These are phyloP conservation scores for Ensete glaucum DNA, from an alignment of 176 grass and related monocot species.

Conservation along the genomic window DNA sequence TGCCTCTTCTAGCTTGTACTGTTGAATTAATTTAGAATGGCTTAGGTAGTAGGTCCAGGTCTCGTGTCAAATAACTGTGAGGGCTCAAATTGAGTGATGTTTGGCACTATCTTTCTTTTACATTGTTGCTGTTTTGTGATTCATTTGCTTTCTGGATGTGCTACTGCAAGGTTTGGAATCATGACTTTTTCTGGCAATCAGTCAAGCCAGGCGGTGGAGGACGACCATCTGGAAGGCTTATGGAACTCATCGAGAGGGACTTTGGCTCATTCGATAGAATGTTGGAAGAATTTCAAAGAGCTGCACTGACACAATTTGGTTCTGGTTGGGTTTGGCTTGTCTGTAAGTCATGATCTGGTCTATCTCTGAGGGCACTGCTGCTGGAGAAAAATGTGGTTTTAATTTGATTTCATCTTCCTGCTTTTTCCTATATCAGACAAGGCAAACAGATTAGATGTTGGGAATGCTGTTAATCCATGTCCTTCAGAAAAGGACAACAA, in stretches of 20 bases:
- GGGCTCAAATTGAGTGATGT: no score
- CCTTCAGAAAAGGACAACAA: slow-evolving; percentile 63
- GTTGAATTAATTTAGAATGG: not conserved
- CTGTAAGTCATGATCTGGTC: slow-evolving; percentile 39
- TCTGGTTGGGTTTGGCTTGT: slow-evolving; percentile 97
- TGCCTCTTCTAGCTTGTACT: not conserved
- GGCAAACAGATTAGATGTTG: slow-evolving; percentile 53
- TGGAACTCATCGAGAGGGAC: slow-evolving; percentile 66
- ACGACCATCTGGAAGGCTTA: slow-evolving; percentile 33
- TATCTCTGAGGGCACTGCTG: not conserved
- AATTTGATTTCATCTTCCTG: slow-evolving; percentile 10
- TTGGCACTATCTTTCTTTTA: not conserved
- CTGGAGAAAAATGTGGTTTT: not conserved
- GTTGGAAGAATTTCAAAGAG: slow-evolving; percentile 46
- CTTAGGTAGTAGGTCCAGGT: not conserved
- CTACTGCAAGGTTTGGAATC: slow-evolving; percentile 55
- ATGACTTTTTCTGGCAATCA: slow-evolving; percentile 88
- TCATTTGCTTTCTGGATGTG: not conserved
- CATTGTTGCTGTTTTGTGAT: not conserved
- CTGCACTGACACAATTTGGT: slow-evolving; percentile 70
- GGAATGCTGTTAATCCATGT: slow-evolving; percentile 64
- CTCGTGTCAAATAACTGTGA: no score
- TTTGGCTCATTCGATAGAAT: slow-evolving; percentile 70
- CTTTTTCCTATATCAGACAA: slow-evolving; percentile 42
- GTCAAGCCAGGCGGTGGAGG: slow-evolving; percentile 66